Base-by-base conservation (phyloP, 192 early-diverging fungal genomes). In the Podila clonocystis region DNA sequence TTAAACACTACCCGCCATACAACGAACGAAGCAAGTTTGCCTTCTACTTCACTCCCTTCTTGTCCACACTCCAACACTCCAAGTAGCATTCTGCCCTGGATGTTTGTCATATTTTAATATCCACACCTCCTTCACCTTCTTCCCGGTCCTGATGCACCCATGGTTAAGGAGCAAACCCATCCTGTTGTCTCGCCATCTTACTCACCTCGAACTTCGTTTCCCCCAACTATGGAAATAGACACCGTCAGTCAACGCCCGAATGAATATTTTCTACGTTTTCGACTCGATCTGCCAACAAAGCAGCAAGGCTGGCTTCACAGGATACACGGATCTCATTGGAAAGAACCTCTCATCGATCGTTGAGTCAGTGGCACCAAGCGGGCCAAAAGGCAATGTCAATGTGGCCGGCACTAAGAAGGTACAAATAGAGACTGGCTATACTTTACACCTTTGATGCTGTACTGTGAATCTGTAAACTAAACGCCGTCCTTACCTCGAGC, bases 241-340 rank as follows among this genome's bases (percentile, higher is more conserved):
- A 60, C 67, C 83, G 48, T 87, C 87, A 22, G 67, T 88, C 65
- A 86, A 85, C 62, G 74, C 87, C 22, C 82, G 83, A 24, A 75
- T 90, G 72, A 88, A 90, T 62, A 83, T 90, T n/a, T 73, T 90
- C 52, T 90, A 90, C 58, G 86, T 90, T 17, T 66, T 90, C 28
- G 89, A 90, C 65, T 75, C 83, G n/a, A 82, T 90, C 11, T 86
- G 85, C 19, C 76, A 82, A 28, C 82, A 82, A 29, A 86, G 85
- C 48, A 75, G 74, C 38, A 85, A 87, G 41, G 52, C 83, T 29
- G 68, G 80, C 20, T 88, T 87, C 38, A 63, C 67, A 58, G 85
- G 83, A 20, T 90, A 90, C 71, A 83, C 78, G 17, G 87, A 90
- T 13, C 73, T 85, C 20, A 83, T 88, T 17, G 77, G 65, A 34